These are phyloP conservation scores for Pseudozyma flocculosa DNA, from an alignment of 1,284 basidiomycete species.

Conservation along the genomic window DNA sequence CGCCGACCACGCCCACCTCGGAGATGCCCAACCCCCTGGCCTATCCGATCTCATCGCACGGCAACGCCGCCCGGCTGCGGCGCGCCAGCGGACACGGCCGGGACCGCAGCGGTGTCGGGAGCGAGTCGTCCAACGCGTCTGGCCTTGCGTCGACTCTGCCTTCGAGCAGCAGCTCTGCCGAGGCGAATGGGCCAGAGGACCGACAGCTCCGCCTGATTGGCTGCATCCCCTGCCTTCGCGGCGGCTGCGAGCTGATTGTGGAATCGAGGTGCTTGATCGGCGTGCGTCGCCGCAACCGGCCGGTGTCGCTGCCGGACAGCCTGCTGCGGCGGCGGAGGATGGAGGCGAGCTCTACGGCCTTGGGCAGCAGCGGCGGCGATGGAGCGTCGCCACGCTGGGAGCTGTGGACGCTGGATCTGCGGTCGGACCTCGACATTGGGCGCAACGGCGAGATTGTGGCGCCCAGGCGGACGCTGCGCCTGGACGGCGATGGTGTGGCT, in stretches of 20 bases:
- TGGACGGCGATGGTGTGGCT: slow-evolving; percentile 4
- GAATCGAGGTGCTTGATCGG: not conserved
- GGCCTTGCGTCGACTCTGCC: not conserved
- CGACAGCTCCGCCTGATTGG: slow-evolving; percentile 25
- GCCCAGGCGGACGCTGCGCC: slow-evolving; percentile 13
- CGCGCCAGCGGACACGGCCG: slow-evolving; percentile 22
- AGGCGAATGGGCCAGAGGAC: slow-evolving; percentile 6
- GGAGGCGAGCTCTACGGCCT: slow-evolving; percentile 13
- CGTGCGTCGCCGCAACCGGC: not conserved
- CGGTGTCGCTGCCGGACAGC: not conserved
- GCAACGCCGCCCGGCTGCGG: slow-evolving; percentile 20
- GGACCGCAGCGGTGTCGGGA: slow-evolving; percentile 18
- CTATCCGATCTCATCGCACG: slow-evolving; percentile 37
- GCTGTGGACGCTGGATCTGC: slow-evolving; percentile 28
- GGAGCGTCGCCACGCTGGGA: slow-evolving; percentile 15
- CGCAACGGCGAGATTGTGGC: slow-evolving; percentile 31
- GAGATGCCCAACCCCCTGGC: slow-evolving; percentile 21
- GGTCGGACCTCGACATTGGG: slow-evolving; percentile 21
- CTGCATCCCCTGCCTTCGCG: slow-evolving; percentile 26
- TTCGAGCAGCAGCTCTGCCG: not conserved
- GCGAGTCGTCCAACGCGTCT: slow-evolving; percentile 11
- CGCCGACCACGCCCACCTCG: slow-evolving; percentile 28
- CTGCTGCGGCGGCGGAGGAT: not conserved
- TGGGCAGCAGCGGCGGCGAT: not conserved
- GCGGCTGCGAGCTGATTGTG: slow-evolving; percentile 11